A percentile compares a stretch with the other conserved stretches of the same genome.
Evolutionary conservation across 2,329 filamentous ascomycete species (phyloP).

Genomic region (Dactylella cylindrospora): DNA sequence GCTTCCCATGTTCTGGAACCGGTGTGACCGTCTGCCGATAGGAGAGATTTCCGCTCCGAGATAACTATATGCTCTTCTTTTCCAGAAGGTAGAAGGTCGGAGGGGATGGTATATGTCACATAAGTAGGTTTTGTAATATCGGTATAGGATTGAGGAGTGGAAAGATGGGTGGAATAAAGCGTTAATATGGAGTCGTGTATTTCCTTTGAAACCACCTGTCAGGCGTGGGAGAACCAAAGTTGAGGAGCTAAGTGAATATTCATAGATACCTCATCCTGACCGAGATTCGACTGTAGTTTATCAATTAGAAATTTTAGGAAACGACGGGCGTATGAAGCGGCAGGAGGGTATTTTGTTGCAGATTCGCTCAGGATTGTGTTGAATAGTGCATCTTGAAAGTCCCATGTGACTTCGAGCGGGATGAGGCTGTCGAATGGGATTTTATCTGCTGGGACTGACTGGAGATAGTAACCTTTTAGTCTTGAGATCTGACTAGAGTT

Average conservation of each 20-base stretch:
- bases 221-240: no score
- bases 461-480: slow-evolving; percentile 27
- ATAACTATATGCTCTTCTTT: slow-evolving; percentile 64
- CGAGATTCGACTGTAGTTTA: slow-evolving; percentile 11
- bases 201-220: slow-evolving; percentile 32
- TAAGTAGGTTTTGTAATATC: slow-evolving; percentile 32
- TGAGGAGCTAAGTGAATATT: no score
- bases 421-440: slow-evolving; percentile 31
- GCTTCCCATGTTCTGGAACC: slow-evolving; percentile 81
- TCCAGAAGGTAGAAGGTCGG: slow-evolving; percentile 8
- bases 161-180: slow-evolving; percentile 44
- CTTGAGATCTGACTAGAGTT: no score
- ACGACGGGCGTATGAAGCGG: slow-evolving; percentile 12
- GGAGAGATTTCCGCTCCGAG: slow-evolving; percentile 59
- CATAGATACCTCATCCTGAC: slow-evolving; percentile 23
- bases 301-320: slow-evolving; percentile 36
- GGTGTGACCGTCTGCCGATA: slow-evolving; percentile 71
- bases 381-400: slow-evolving; percentile 32
- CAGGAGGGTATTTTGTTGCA: slow-evolving; percentile 34
- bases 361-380: slow-evolving; percentile 40
- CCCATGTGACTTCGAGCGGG: slow-evolving; percentile 8
- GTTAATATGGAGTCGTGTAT: slow-evolving; percentile 45
- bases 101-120: slow-evolving; percentile 47
- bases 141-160: slow-evolving; percentile 20
- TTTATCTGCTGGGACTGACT: slow-evolving; percentile 29